Percentiles rank a stretch among this genome's conserved stretches.
phyloP scores from a whole-genome alignment of 768 basidiomycete genomes.

The Trametes elegans region DNA sequence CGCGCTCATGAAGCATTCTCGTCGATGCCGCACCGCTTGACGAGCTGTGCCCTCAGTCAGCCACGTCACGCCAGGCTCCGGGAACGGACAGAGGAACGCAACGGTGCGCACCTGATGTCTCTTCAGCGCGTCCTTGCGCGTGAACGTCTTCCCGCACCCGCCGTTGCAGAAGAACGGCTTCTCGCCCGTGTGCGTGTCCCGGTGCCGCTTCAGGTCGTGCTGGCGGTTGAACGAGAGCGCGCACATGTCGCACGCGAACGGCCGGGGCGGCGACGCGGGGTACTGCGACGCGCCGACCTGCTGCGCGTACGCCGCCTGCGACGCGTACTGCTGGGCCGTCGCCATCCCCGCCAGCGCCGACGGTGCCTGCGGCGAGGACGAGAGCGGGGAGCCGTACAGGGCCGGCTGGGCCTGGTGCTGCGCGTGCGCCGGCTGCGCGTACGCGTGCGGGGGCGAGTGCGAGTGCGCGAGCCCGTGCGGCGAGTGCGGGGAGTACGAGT shows the following conservation, averaged over 20 bases:
- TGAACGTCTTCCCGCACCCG: slow-evolving; percentile 84
- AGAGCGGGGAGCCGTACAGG: slow-evolving; percentile 23
- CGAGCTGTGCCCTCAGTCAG: slow-evolving; percentile 43
- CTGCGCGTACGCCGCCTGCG: slow-evolving; percentile 24
- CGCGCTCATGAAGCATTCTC: slow-evolving; percentile 40
- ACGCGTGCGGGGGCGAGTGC: slow-evolving; percentile 15
- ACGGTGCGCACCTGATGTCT: slow-evolving; percentile 70
- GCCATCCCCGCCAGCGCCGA: slow-evolving; percentile 18
- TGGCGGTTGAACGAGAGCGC: slow-evolving; percentile 82
- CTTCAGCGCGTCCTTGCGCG: slow-evolving; percentile 83
- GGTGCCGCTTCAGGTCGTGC: slow-evolving; percentile 82
- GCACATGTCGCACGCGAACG: slow-evolving; percentile 52
- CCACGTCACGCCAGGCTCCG: slow-evolving; percentile 26
- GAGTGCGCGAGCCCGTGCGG: slow-evolving; percentile 17
- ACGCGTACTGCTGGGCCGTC: slow-evolving; percentile 24
- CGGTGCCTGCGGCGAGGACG: slow-evolving; percentile 21
- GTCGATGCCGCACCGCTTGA: slow-evolving; percentile 74
- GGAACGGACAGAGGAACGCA: not conserved
- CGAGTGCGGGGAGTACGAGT: slow-evolving; percentile 7
- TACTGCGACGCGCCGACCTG: slow-evolving; percentile 30
- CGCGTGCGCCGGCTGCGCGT: slow-evolving; percentile 13
- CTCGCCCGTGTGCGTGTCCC: slow-evolving; percentile 83
- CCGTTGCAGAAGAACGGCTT: slow-evolving; percentile 84
- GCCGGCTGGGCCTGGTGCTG: too few relatives aligned
- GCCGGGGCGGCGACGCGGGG: slow-evolving; percentile 38